Base-by-base conservation (phyloP, 2,329 filamentous ascomycete genomes). In the Penicillium sumatraense region DNA sequence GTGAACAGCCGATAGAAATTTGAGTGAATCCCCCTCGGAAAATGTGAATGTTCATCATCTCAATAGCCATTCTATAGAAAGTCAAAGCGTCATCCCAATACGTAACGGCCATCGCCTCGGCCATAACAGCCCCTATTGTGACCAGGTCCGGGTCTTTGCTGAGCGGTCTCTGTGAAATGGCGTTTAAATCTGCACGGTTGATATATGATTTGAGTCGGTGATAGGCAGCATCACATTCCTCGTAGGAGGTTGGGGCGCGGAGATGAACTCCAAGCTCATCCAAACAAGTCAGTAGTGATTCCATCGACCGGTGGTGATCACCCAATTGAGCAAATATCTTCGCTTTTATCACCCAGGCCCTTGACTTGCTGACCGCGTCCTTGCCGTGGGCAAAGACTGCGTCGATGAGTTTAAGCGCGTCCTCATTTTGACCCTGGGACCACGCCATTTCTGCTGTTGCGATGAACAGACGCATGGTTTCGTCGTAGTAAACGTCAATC, bases 401-500 rank as follows among this genome's bases (percentile, higher is more conserved):
- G 20, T 84, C 75, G 11, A 96, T 82, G n/a, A 93, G 76, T 24
- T 81, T 78, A 38, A 87, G 83, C 20, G 91, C 89, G 49, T 88
- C 83, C 1, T 82, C 78, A 55, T 88, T 85, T 60, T 91, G 85
- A 4, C 86, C 86, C 78, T 93, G 88, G 66, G 90, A 91, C 67
- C 92, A 86, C 63, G 90, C 88, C 69, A 90, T 91, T 71, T 96
- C 92, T 3, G 92, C 90, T 4, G 90, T 86, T 50, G 89, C 86
- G 4, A 92, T 86, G 70, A 91, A 87, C 2, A 96, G 80, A 58
- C 88, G 86, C 58, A 96, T 80, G 0, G 92, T 96, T 75, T 98
- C 93, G 10, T 91, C 87, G 65, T 96, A 96, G 42, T 86, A 89
- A 0, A 89, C 88, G 69, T 97, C 93, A 5, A 84, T 81, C 13